A percentile compares a stretch with the other conserved stretches of the same genome.
phyloP scores from a whole-genome alignment of 2,329 filamentous ascomycete species.

The Epichloe sylvatica region DNA sequence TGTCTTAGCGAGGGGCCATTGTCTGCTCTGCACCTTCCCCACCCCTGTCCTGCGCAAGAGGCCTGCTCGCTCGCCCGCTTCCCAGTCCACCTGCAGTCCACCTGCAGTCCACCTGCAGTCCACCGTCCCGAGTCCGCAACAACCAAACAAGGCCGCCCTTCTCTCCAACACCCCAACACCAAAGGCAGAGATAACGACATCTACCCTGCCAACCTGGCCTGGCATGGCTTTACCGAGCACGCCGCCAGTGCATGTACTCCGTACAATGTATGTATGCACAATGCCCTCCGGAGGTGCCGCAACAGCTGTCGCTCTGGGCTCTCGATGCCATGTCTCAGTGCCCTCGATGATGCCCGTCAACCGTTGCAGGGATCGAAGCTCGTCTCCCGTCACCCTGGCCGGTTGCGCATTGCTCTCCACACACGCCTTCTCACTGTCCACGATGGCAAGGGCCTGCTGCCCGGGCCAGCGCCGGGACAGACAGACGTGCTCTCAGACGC shows the following conservation, averaged over 20 bases:
- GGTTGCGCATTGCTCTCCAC: constrained; percentile 7
- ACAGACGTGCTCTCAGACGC: constrained; percentile 7
- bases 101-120: background rate
- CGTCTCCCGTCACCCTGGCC: constrained; percentile 11
- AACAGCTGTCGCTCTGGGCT: constrained; percentile 5
- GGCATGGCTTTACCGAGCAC: background rate
- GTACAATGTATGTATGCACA: background rate
- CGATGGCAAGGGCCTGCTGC: constrained; percentile 8
- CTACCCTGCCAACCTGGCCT: background rate
- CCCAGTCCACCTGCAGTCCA: background rate
- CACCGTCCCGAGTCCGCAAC: background rate
- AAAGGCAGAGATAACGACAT: background rate
- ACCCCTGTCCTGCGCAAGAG: constrained; percentile 3
- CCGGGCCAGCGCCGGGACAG: constrained; percentile 6
- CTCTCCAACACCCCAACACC: background rate
- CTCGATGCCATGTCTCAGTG: constrained; percentile 4
- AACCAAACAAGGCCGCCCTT: background rate
- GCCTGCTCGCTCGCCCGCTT: background rate
- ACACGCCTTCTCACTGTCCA: constrained; percentile 8
- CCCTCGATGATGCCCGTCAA: constrained; percentile 3
- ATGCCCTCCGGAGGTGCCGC: constrained; percentile 5
- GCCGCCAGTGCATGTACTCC: background rate
- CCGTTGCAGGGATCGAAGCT: constrained; percentile 5
- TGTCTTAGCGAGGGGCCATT: background rate
- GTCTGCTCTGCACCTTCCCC: background rate